phyloP scores from a whole-genome alignment of 257 asterid species.

The Scutellaria galericulata region DNA sequence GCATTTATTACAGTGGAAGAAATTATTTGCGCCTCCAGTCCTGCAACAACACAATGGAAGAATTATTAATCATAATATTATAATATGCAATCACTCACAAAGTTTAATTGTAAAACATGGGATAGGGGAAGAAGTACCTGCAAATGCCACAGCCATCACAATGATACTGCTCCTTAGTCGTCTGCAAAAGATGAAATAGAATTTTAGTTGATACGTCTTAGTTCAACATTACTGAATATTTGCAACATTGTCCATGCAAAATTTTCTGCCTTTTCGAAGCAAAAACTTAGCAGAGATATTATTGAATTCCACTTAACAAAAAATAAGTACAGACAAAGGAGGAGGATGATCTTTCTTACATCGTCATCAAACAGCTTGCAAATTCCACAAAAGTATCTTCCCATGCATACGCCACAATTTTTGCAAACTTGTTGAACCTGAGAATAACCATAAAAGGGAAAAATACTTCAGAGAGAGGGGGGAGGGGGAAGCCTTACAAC shows the following conservation, averaged over 20 bases:
- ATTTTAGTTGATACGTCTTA: not conserved
- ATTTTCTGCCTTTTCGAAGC: not conserved
- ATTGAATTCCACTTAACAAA: constrained; percentile 18
- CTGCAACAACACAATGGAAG: constrained; percentile 44
- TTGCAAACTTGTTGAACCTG: constrained; percentile 79
- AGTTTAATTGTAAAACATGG: not conserved
- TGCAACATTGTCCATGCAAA: not conserved
- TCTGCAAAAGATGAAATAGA: constrained; percentile 48
- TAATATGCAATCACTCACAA: not conserved
- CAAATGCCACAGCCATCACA: constrained; percentile 90
- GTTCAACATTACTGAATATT: not conserved
- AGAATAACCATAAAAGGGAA: constrained; percentile 14
- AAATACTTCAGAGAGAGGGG: not conserved
- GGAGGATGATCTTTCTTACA: constrained; percentile 50
- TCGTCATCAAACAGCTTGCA: constrained; percentile 94
- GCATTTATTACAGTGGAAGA: constrained; percentile 72
- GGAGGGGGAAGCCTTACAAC: not conserved
- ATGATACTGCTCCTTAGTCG: constrained; percentile 79
- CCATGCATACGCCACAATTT: constrained; percentile 89
- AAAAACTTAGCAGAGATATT: not conserved
- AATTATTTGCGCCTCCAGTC: constrained; percentile 72
- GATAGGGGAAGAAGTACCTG: constrained; percentile 52
- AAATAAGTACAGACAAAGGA: constrained; percentile 4
- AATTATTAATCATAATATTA: not conserved
- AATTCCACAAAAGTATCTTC: constrained; percentile 68